These are phyloP conservation scores for Termitomyces heimii DNA, from an alignment of 768 basidiomycete species.

Conservation along the genomic window DNA sequence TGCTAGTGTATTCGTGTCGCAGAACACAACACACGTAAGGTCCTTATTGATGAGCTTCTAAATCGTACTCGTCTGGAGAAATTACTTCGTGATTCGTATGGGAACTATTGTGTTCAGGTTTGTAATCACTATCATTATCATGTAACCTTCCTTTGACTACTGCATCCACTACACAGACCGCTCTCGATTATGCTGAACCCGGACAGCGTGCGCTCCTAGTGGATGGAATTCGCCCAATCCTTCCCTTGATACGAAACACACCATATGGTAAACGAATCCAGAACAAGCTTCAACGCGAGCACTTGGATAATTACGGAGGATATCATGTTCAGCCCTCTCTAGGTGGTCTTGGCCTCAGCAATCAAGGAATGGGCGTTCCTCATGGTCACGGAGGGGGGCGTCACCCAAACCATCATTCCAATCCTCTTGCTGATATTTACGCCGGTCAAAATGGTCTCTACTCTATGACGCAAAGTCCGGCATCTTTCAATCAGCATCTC, in stretches of 20 bases:
- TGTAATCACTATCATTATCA: slow-evolving; percentile 12
- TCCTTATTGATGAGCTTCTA: slow-evolving; percentile 90
- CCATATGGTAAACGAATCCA: slow-evolving; percentile 99
- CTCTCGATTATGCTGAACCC: slow-evolving; percentile 97
- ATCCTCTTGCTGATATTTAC: slow-evolving; percentile 62
- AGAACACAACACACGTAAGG: slow-evolving; percentile 90
- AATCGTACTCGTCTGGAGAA: slow-evolving; percentile 95
- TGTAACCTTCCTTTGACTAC: slow-evolving; percentile 5
- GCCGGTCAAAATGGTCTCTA: slow-evolving; percentile 58
- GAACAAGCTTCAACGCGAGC: slow-evolving; percentile 95
- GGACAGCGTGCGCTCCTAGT: slow-evolving; percentile 86
- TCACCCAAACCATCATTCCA: slow-evolving; percentile 46
- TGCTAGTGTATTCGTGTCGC: slow-evolving; percentile 82
- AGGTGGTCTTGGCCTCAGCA: slow-evolving; percentile 51
- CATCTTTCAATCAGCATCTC: slow-evolving; percentile 56
- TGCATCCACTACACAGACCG: slow-evolving; percentile 54
- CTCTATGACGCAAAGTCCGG: slow-evolving; percentile 45
- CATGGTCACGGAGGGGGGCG: slow-evolving; percentile 35
- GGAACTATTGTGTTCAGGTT: slow-evolving; percentile 92
- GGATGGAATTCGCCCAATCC: slow-evolving; percentile 96
- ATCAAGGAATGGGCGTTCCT: slow-evolving; percentile 45
- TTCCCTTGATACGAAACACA: slow-evolving; percentile 97
- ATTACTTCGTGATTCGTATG: slow-evolving; percentile 91
- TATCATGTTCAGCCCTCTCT: slow-evolving; percentile 58
- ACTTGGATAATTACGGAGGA: slow-evolving; percentile 62